Base-by-base conservation (phyloP, 495 filamentous ascomycete species). In the Lineolata rhizophorae region DNA sequence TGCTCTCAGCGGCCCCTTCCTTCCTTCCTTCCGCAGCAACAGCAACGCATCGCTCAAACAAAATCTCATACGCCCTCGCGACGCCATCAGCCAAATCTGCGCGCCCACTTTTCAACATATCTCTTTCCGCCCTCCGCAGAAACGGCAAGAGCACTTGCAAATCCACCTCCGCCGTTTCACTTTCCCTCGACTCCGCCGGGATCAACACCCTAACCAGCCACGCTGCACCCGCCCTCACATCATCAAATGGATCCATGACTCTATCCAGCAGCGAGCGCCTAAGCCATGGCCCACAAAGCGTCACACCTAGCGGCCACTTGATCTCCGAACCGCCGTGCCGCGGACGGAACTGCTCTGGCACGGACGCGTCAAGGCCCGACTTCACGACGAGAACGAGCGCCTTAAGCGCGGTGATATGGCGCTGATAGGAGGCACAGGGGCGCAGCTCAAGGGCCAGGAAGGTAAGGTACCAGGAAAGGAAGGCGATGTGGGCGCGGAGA, bases 61-160 rank as follows among this genome's bases (percentile, higher is more conserved):
- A 30, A 3, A 56, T 27, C 2, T 43, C 38, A 31, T 50, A 50
- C 2, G 45, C 19, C 38, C 77, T 67, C 29, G 77, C 81, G 34
- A 79, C 70, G 8, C 81, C 79, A 47, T 93, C 83, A 4, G 77
- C 78, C 47, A 84, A 76, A 41, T 90, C 80, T 19, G 81, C 83
- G 19, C 83, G 64, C 13, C 76, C 81, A 14, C 76, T 84, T 20
- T 46, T 49, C 12, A 59, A 45, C 17, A 72, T 62, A 18, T 58
- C 40, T 8, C 56, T 58, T 40, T 71, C 62, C n/a, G 77, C 73
- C 30, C 64, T 53, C 3, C 35, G 43, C 44, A 53, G 30, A 5
- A 54, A 41, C n/a, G n/a, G n/a, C n/a, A n/a, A n/a, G n/a, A n/a
- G n/a, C n/a, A n/a, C n/a, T n/a, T n/a, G n/a, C n/a, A n/a, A n/a